A percentile compares a stretch with the other conserved stretches of the same genome.
phyloP scores from a whole-genome alignment of 2,329 filamentous ascomycete species.

The Nothomitra cinnamomea region DNA sequence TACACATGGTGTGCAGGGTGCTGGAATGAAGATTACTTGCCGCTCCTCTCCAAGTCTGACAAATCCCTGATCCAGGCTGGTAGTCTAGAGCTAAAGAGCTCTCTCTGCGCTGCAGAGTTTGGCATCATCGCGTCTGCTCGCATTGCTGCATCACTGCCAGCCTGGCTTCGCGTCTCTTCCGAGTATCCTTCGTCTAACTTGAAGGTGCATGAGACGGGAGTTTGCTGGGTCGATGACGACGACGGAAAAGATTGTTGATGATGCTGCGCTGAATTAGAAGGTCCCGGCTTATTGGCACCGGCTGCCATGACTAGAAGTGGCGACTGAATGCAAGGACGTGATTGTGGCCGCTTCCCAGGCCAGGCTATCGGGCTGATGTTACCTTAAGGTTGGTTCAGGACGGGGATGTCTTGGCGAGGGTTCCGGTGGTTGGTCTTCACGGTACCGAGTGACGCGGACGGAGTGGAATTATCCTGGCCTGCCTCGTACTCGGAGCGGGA shows the following conservation, averaged over 20 bases:
- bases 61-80: conserved; percentile 37
- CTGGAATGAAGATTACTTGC: conserved; percentile 21
- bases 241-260: conserved; percentile 1
- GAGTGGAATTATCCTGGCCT: too few relatives aligned
- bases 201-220: conserved; percentile 21
- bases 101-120: conserved; percentile 5
- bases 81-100: conserved; percentile 22
- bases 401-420: not conserved
- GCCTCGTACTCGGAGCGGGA: too few relatives aligned
- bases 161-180: conserved; percentile 45
- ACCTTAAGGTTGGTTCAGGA: not conserved
- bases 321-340: too few relatives aligned
- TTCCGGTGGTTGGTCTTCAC: not conserved
- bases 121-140: conserved; percentile 18
- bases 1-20: not conserved
- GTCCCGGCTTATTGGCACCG: not conserved
- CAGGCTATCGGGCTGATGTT: not conserved
- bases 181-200: conserved; percentile 77
- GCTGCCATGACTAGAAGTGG: too few relatives aligned
- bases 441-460: not conserved
- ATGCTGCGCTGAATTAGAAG: not conserved
- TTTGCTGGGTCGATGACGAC: not conserved
- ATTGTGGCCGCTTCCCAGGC: too few relatives aligned
- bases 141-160: conserved; percentile 24
- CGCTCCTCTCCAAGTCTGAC: conserved; percentile 36